Evolutionary conservation across 2,329 filamentous ascomycete genomes (phyloP), one percentile per base, ranked within the genome.

Genomic region (Aciculosporium take): DNA sequence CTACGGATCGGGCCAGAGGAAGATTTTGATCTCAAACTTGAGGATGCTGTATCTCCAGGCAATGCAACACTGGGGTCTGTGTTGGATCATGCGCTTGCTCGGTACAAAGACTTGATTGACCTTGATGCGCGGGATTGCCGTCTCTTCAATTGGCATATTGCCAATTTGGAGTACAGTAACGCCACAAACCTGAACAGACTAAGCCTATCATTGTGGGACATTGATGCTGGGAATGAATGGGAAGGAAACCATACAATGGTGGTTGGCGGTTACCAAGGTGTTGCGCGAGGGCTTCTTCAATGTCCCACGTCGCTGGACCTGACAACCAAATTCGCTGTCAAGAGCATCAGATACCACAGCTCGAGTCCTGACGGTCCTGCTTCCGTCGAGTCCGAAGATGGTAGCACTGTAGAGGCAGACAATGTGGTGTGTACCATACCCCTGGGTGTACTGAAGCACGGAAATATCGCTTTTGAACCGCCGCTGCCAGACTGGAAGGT

Each of bases 111-210:
- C 25, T 73, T 98, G 37, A 72, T 96, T 23, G 81, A 94, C 44
- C 65, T 98, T 40, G 84, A 79, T 12, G 75, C 88, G 1, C 84
- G 86, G 55, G 91, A 98, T 54, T 80, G 94, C 60, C 77, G 91
- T 35, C 68, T 98, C 13, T 72, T 96, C 54, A 98, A 95, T 55
- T 98, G 91, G 91, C 93, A 98, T 60, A 83, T 95, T 58, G 93
- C 93, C 49, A 98, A 98, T 56, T 71, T 98, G 12, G 91, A 98
- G 60, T 98, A 98, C 56, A 93, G 89, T 47, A 98, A 96, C 58
- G 91, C 91, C 2, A 84, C 80, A 2, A 93, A 87, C 49, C 78
- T 94, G 41, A 80, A 83, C 49, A 81, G 83, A 47, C 73, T 98
- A 15, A 96, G 89, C 58, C 74, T 98, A 12, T 78, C 81, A 7